These are phyloP conservation scores for Hemileia vastatrix DNA, from an alignment of 1,284 basidiomycete species.

Conservation along the genomic window DNA sequence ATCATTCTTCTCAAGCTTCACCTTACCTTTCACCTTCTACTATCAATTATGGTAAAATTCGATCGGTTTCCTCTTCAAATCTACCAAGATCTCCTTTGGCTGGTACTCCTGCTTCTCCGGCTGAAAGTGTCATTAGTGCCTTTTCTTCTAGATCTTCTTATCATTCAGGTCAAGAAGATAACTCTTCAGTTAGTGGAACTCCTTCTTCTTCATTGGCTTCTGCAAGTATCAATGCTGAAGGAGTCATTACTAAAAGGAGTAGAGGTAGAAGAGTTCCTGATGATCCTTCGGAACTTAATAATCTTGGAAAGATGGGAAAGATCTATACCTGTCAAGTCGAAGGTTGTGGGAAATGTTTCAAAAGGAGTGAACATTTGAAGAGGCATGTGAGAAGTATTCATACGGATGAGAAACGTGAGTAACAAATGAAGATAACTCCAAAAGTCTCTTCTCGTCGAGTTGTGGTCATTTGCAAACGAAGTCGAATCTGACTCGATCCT, in stretches of 20 bases:
- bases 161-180: not conserved
- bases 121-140: not conserved
- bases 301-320: conserved; percentile 40
- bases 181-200: not conserved
- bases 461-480: no score
- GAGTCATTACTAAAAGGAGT: conserved; percentile 39
- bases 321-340: conserved; percentile 37
- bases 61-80: not conserved
- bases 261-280: conserved; percentile 37
- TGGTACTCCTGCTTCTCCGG: not conserved
- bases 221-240: conserved; percentile 3
- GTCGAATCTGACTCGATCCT: no score
- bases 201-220: not conserved
- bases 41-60: not conserved
- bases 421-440: conserved; percentile 26
- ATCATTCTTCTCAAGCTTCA: not conserved
- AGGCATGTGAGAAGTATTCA: conserved; percentile 66
- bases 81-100: not conserved
- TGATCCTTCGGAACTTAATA: conserved; percentile 39
- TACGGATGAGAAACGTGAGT: conserved; percentile 65
- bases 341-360: conserved; percentile 18
- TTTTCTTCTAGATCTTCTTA: not conserved
- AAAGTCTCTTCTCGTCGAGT: no score
- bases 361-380: conserved; percentile 63
- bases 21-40: not conserved